These are phyloP conservation scores for Knoxia roxburghii DNA, from an alignment of 257 asterid species.

Conservation along the genomic window DNA sequence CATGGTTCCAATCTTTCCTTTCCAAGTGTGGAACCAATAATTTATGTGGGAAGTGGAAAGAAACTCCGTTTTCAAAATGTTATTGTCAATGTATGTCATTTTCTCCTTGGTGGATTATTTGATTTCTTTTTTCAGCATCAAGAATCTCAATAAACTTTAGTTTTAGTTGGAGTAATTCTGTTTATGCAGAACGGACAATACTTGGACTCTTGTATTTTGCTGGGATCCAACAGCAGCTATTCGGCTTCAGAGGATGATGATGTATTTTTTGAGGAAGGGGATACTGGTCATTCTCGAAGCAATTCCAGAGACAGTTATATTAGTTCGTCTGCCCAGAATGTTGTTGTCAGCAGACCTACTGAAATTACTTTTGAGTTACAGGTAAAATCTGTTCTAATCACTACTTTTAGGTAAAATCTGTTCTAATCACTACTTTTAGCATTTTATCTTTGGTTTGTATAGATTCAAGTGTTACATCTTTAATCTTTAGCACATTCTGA, in stretches of 20 bases:
- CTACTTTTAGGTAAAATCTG: too few relatives aligned
- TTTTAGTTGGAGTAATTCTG: conserved; percentile 14
- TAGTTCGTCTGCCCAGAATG: conserved; percentile 32
- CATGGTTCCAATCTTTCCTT: conserved; percentile 46
- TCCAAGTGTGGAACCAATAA: conserved; percentile 69
- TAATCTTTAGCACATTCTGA: background rate
- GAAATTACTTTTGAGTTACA: conserved; percentile 74
- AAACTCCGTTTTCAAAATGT: conserved; percentile 82
- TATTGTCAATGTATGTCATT: conserved; percentile 58
- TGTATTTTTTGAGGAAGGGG: conserved; percentile 58
- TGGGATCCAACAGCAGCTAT: conserved; percentile 91
- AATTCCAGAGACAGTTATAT: conserved; percentile 34
- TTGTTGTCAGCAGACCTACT: conserved; percentile 43
- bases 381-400: conserved; percentile 31
- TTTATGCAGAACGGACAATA: conserved; percentile 58
- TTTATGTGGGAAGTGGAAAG: conserved; percentile 88
- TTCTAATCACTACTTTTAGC: too few relatives aligned
- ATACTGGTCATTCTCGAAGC: conserved; percentile 32
- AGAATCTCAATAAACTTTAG: conserved; percentile 3
- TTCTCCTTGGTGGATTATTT: background rate
- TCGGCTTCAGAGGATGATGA: conserved; percentile 67
- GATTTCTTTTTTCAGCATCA: background rate
- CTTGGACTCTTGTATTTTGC: conserved; percentile 77
- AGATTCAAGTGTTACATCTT: background rate
- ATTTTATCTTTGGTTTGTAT: background rate